Conservation (phyloP, 768 basidiomycete species). For the Serendipita vermifera region DNA sequence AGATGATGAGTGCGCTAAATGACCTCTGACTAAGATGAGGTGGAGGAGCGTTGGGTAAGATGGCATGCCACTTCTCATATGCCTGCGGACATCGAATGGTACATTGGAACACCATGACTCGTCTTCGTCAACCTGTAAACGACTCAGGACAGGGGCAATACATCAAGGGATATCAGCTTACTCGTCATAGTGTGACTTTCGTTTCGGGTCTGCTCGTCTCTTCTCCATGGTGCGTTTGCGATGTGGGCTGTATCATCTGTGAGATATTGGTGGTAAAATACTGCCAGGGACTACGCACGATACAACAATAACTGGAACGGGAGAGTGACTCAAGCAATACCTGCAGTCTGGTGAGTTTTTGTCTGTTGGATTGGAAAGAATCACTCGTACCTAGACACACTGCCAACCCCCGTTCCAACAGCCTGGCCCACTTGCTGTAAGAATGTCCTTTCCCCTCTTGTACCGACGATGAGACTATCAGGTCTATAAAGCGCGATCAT, state of each 20-base stretch:
- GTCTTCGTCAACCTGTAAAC: too few species aligned
- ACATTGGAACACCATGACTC: too few species aligned
- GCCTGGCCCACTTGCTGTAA: constrained; percentile 42
- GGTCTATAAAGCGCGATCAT: constrained; percentile 86
- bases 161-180: too few species aligned
- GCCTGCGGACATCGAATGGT: too few species aligned
- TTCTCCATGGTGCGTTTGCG: constrained; percentile 44
- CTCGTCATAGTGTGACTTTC: constrained; percentile 72
- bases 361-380: not conserved
- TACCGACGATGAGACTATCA: constrained; percentile 87
- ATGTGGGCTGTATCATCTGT: not conserved
- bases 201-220: constrained; percentile 75
- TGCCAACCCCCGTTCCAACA: constrained; percentile 44
- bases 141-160: too few species aligned
- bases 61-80: too few species aligned
- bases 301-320: constrained; percentile 93
- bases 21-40: too few species aligned
- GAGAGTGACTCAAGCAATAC: constrained; percentile 80
- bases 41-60: too few species aligned
- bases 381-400: constrained; percentile 37
- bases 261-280: constrained; percentile 2
- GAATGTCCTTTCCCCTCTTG: constrained; percentile 52
- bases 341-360: constrained; percentile 24
- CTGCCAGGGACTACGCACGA: constrained; percentile 24
- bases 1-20: too few species aligned